Conservation (phyloP, 2,329 filamentous ascomycete genomes). For the Colletotrichum sp. region DNA sequence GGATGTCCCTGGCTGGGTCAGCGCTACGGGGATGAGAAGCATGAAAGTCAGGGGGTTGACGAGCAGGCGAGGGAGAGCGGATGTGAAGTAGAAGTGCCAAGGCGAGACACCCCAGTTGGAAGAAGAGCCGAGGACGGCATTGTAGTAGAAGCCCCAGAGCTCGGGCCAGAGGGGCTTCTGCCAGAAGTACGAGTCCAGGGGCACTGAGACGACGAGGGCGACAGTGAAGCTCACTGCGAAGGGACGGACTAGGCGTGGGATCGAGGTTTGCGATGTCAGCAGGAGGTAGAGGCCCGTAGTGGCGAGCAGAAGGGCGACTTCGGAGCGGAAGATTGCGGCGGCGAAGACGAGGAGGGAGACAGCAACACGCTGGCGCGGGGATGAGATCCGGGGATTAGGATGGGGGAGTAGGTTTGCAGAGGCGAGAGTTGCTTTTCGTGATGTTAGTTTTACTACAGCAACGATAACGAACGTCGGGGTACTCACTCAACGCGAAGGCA, state of each 20-base stretch:
- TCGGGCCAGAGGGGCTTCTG: constrained; percentile 89
- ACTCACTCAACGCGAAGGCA: constrained; percentile 83
- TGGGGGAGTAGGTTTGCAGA: constrained; percentile 51
- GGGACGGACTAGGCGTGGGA: constrained; percentile 66
- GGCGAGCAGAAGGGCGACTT: constrained; percentile 81
- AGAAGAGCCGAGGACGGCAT: constrained; percentile 83
- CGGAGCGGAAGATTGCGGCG: constrained; percentile 86
- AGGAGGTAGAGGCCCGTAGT: constrained; percentile 72
- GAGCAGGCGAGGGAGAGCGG: constrained; percentile 81
- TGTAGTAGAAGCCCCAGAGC: constrained; percentile 87
- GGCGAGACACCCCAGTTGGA: constrained; percentile 88
- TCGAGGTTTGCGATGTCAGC: constrained; percentile 54
- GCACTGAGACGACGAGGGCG: constrained; percentile 73
- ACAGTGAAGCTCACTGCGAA: constrained; percentile 69
- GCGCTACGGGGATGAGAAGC: constrained; percentile 59
- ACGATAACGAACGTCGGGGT: background rate
- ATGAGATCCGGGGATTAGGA: constrained; percentile 29
- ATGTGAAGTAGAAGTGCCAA: constrained; percentile 85
- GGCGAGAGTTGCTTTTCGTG: constrained; percentile 69
- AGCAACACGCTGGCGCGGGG: constrained; percentile 62
- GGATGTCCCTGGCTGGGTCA: constrained; percentile 51
- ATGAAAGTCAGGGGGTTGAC: constrained; percentile 75
- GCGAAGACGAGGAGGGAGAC: constrained; percentile 80
- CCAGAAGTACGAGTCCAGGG: constrained; percentile 94
- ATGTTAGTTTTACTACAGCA: background rate